A percentile compares a stretch with the other conserved stretches of the same genome.
phyloP scores from a whole-genome alignment of 495 filamentous ascomycete species.

The Neurospora sp. region DNA sequence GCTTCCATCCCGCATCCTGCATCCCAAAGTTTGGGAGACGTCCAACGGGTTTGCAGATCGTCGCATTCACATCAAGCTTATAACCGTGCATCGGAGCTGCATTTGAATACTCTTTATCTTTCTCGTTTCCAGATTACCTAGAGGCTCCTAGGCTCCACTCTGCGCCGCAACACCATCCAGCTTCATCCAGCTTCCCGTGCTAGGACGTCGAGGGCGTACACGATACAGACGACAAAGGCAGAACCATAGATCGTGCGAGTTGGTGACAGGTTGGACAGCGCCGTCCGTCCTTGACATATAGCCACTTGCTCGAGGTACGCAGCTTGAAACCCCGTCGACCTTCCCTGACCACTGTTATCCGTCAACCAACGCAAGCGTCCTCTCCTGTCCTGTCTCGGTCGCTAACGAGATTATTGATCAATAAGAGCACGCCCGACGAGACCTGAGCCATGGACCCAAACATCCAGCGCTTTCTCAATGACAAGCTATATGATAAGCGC shows the following conservation, averaged over 20 bases:
- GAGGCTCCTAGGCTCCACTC: neutral
- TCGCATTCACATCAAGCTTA: neutral
- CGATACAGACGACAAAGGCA: neutral
- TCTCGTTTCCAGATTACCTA: neutral
- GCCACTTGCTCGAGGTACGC: neutral
- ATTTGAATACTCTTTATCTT: neutral
- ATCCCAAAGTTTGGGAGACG: neutral
- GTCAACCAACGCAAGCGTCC: neutral
- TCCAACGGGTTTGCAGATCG: neutral
- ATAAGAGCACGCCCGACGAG: neutral
- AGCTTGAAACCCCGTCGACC: neutral
- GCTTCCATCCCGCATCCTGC: neutral
- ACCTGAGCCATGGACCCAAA: conserved; percentile 64
- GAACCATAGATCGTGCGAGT: neutral
- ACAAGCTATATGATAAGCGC: conserved; percentile 96
- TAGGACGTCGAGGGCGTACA: neutral
- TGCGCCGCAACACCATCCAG: neutral
- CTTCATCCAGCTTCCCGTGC: neutral
- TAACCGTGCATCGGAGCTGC: neutral
- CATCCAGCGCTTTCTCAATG: conserved; percentile 83
- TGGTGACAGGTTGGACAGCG: neutral
- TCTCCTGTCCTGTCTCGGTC: neutral
- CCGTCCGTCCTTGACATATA: neutral
- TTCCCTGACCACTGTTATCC: neutral
- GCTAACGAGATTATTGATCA: neutral